These are phyloP conservation scores for Tricladium varicosporioides DNA, from an alignment of 2,329 filamentous ascomycete species.

Conservation along the genomic window DNA sequence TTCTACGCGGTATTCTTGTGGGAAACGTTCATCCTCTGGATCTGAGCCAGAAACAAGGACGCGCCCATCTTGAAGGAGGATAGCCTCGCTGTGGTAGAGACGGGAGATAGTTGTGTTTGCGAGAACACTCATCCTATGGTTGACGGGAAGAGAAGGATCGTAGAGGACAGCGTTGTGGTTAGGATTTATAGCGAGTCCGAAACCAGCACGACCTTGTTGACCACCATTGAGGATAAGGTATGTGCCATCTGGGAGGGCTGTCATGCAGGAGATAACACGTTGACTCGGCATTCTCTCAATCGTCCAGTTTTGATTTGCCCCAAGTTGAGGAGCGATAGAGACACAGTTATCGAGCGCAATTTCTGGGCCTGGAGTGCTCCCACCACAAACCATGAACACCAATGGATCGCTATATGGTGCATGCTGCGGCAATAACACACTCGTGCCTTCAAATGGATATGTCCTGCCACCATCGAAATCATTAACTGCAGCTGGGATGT, in stretches of 20 bases:
- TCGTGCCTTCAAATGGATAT: conserved; percentile 63
- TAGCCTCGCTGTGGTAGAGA: conserved; percentile 63
- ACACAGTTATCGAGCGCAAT: conserved; percentile 65
- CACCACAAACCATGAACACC: conserved; percentile 61
- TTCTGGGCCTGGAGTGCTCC: conserved; percentile 49
- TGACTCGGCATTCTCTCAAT: conserved; percentile 66
- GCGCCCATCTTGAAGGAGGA: conserved; percentile 62
- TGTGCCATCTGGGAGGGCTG: conserved; percentile 62
- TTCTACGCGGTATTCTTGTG: conserved; percentile 58
- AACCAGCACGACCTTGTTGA: conserved; percentile 57
- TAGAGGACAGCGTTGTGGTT: conserved; percentile 60
- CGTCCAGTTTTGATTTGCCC: conserved; percentile 53
- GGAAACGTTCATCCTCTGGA: conserved; percentile 34
- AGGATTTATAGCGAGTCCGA: conserved; percentile 56
- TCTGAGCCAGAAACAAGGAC: conserved; percentile 55
- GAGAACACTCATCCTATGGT: conserved; percentile 59
- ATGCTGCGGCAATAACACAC: conserved; percentile 60
- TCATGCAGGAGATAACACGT: conserved; percentile 62
- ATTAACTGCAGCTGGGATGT: conserved; percentile 60
- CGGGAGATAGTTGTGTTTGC: conserved; percentile 63
- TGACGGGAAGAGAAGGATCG: conserved; percentile 52
- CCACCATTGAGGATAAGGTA: conserved; percentile 63
- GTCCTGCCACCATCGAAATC: conserved; percentile 58
- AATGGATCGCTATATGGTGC: conserved; percentile 60
- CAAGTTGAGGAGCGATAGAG: conserved; percentile 56